phyloP scores from a whole-genome alignment of 495 filamentous ascomycete species.

The Xylaria scruposa region DNA sequence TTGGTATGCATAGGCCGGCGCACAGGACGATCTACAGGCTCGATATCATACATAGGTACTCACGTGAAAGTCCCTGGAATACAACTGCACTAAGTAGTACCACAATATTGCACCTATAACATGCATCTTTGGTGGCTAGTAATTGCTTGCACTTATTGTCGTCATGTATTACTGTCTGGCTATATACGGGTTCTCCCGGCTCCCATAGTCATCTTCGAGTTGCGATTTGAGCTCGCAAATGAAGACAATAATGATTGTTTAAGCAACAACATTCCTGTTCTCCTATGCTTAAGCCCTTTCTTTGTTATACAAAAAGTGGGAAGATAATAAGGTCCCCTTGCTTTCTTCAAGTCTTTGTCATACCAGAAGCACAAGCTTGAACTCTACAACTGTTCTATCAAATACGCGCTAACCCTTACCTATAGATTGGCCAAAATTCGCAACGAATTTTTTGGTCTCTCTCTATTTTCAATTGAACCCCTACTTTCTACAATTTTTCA shows the following conservation, averaged over 20 bases:
- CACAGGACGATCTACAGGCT: constrained; percentile 7
- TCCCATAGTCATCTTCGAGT: not conserved
- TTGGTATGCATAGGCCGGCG: constrained; percentile 20
- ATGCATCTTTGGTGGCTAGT: not conserved
- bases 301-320: not conserved
- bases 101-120: not conserved
- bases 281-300: not conserved
- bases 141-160: not conserved
- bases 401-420: not conserved
- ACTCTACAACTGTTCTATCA: not conserved
- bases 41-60: not conserved
- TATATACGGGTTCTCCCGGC: not conserved
- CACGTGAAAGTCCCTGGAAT: not conserved
- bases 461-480: not conserved
- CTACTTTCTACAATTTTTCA: not conserved
- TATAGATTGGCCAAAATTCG: not conserved
- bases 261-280: not conserved
- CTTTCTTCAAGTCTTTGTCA: not conserved
- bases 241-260: not conserved
- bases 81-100: not conserved
- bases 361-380: not conserved
- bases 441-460: not conserved
- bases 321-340: not conserved
- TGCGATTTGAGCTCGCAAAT: not conserved
- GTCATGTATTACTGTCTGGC: not conserved